Conservation (phyloP, 768 basidiomycete species). For the Boletus rufocinnamomeus region DNA sequence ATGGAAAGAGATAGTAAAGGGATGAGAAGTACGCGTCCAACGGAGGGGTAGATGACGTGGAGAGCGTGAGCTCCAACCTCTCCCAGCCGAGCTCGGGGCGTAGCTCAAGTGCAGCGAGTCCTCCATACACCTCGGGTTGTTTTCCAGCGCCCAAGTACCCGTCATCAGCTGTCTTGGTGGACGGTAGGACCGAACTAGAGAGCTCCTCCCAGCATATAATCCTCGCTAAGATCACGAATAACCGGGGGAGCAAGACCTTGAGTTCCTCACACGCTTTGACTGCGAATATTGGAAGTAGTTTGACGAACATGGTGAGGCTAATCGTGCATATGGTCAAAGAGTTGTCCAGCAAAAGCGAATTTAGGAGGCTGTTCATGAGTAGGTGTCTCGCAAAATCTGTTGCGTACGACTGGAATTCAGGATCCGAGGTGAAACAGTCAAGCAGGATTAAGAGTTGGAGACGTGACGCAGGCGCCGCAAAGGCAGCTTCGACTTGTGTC, state of each 20-base stretch:
- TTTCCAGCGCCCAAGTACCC: not conserved
- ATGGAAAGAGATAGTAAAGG: conserved; percentile 90
- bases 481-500: conserved; percentile 64
- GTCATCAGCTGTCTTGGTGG: conserved; percentile 4
- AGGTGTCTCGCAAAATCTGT: conserved; percentile 58
- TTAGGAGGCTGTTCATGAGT: conserved; percentile 62
- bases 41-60: conserved; percentile 56
- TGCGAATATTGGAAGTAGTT: conserved; percentile 74
- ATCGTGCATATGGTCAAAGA: conserved; percentile 71
- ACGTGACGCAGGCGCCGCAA: conserved; percentile 58
- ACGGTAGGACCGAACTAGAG: conserved; percentile 30
- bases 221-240: conserved; percentile 69
- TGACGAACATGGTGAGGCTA: conserved; percentile 63
- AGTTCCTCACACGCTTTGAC: conserved; percentile 59
- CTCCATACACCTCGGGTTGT: conserved; percentile 31
- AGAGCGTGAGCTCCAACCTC: conserved; percentile 62
- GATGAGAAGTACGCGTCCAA: conserved; percentile 70
- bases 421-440: conserved; percentile 57
- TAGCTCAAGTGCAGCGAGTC: conserved; percentile 43
- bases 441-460: conserved; percentile 72
- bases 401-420: conserved; percentile 51
- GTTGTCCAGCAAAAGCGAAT: conserved; percentile 71
- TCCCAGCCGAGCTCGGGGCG: conserved; percentile 68
- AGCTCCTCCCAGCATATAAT: conserved; percentile 75
- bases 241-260: conserved; percentile 58